These are phyloP conservation scores for Scalesia atractyloides DNA, from an alignment of 129 eudicot genomes.

Conservation along the genomic window DNA sequence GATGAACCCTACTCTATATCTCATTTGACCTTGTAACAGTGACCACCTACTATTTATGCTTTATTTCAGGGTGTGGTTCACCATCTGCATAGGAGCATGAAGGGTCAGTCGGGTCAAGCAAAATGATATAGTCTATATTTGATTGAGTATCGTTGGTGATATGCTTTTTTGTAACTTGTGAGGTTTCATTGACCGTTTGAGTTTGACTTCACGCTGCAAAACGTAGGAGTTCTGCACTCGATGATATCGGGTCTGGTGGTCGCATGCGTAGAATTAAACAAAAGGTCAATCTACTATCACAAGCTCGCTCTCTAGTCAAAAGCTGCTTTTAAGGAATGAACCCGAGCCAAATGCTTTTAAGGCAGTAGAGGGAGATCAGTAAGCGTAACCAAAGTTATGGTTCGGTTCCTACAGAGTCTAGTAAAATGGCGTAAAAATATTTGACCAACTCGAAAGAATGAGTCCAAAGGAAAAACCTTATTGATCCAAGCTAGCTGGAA, in stretches of 20 bases:
- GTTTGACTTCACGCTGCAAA: constrained; percentile 56
- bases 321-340: constrained; percentile 38
- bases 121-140: constrained; percentile 36
- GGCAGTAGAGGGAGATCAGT: constrained; percentile 36
- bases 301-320: constrained; percentile 38
- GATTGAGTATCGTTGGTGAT: background rate
- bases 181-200: background rate
- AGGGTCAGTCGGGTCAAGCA: constrained; percentile 42
- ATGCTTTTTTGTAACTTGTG: constrained; percentile 1
- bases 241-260: constrained; percentile 80
- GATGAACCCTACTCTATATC: background rate
- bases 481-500: constrained; percentile 40
- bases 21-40: background rate
- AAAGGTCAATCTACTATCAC: constrained; percentile 60
- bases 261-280: constrained; percentile 81
- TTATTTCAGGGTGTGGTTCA: constrained; percentile 45
- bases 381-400: constrained; percentile 44
- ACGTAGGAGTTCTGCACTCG: constrained; percentile 74
- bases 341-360: constrained; percentile 26
- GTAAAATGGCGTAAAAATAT: constrained; percentile 69
- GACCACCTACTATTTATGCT: constrained; percentile 1
- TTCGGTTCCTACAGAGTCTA: constrained; percentile 67
- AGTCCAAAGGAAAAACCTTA: constrained; percentile 65
- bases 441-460: constrained; percentile 79
- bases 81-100: constrained; percentile 46